Evolutionary conservation across 2,329 filamentous ascomycete species (phyloP).

Genomic region (Aspergillus caelatus): DNA sequence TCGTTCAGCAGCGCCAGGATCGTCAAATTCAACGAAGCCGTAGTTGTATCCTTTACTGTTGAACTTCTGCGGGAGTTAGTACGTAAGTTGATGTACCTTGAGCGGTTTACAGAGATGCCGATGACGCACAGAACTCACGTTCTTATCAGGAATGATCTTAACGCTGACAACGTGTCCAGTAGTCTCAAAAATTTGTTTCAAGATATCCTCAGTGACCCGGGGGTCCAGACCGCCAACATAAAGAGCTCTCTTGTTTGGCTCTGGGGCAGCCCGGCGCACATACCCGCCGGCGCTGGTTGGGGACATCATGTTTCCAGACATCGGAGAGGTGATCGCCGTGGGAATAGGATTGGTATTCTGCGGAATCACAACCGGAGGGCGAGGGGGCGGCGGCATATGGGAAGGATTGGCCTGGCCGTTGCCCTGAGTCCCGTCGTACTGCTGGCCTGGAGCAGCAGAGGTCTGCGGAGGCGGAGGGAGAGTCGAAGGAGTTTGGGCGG

Average conservation of each 20-base stretch:
- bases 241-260: constrained; percentile 96
- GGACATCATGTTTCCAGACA: constrained; percentile 79
- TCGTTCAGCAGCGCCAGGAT: constrained; percentile 92
- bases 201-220: constrained; percentile 90
- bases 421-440: constrained; percentile 71
- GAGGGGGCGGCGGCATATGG: constrained; percentile 87
- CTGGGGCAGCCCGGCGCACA: constrained; percentile 86
- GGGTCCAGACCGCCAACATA: constrained; percentile 96
- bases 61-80: constrained; percentile 37
- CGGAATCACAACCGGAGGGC: constrained; percentile 82
- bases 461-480: constrained; percentile 71
- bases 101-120: not conserved
- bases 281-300: constrained; percentile 80
- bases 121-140: constrained; percentile 64
- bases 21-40: constrained; percentile 98
- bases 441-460: constrained; percentile 68
- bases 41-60: constrained; percentile 98
- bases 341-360: constrained; percentile 96
- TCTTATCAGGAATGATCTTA: constrained; percentile 99
- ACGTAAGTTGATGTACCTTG: constrained; percentile 7
- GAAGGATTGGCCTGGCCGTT: constrained; percentile 69
- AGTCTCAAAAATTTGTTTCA: constrained; percentile 98
- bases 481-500: constrained; percentile 64
- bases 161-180: constrained; percentile 97
- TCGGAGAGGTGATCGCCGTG: constrained; percentile 85